These are phyloP conservation scores for Phellinidium pouzarii DNA, from an alignment of 1,284 basidiomycete genomes.

Conservation along the genomic window DNA sequence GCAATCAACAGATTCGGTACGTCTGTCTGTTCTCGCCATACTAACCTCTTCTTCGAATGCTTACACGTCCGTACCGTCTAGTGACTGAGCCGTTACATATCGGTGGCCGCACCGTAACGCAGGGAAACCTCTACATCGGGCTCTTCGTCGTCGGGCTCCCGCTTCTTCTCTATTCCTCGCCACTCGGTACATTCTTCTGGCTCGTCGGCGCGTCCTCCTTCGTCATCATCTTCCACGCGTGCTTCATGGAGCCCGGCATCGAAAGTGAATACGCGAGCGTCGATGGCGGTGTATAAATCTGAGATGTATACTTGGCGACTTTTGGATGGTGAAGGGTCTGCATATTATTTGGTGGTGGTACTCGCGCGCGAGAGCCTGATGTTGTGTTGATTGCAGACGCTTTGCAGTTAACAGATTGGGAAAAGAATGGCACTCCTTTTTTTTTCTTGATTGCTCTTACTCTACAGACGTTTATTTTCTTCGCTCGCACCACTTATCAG, in stretches of 20 bases:
- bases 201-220: slow-evolving; percentile 69
- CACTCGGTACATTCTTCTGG: slow-evolving; percentile 72
- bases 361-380: background rate
- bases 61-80: slow-evolving; percentile 24
- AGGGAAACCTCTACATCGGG: slow-evolving; percentile 74
- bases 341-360: too few relatives aligned
- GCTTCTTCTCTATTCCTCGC: slow-evolving; percentile 61
- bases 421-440: background rate
- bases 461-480: background rate
- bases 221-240: slow-evolving; percentile 76
- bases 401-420: background rate
- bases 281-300: slow-evolving; percentile 32
- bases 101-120: slow-evolving; percentile 73
- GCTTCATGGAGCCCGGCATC: slow-evolving; percentile 80
- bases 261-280: slow-evolving; percentile 84
- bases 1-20: slow-evolving; percentile 87
- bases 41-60: slow-evolving; percentile 7
- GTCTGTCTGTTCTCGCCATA: slow-evolving; percentile 26
- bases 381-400: background rate
- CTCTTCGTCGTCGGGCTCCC: slow-evolving; percentile 77
- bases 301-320: background rate
- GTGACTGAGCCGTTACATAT: slow-evolving; percentile 76
- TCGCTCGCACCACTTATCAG: background rate
- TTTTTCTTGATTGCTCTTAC: background rate
- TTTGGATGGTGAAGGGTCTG: too few relatives aligned